A percentile compares a stretch with the other conserved stretches of the same genome.
These are phyloP conservation scores for Chaetomidium leptoderma DNA, from an alignment of 495 filamentous ascomycete genomes.

Conservation along the genomic window DNA sequence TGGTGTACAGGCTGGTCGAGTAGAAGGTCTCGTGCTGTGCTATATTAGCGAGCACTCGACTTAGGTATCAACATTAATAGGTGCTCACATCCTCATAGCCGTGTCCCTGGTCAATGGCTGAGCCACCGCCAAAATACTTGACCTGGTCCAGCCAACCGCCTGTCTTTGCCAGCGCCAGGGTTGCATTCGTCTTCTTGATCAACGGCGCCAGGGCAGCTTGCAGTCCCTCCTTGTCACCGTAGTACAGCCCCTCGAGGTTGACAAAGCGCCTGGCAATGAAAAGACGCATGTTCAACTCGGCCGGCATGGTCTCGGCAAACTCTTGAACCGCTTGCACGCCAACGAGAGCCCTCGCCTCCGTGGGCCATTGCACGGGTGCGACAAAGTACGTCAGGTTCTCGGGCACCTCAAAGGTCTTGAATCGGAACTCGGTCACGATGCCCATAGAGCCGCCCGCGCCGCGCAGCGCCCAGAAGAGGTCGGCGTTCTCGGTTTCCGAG, in stretches of 20 bases:
- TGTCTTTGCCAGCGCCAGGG: conserved; percentile 29
- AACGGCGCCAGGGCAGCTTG: conserved; percentile 35
- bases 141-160: conserved; percentile 41
- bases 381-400: conserved; percentile 42
- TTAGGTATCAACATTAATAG: not conserved
- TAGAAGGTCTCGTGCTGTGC: conserved; percentile 46
- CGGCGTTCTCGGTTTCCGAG: conserved; percentile 41
- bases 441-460: conserved; percentile 44
- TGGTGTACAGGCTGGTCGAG: conserved; percentile 38
- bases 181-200: conserved; percentile 34
- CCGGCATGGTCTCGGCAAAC: conserved; percentile 39
- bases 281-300: conserved; percentile 44
- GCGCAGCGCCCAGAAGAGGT: conserved; percentile 45
- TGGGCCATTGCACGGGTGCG: conserved; percentile 33
- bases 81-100: conserved; percentile 25
- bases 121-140: conserved; percentile 40
- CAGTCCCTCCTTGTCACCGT: conserved; percentile 38
- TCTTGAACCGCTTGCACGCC: conserved; percentile 40
- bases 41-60: not conserved
- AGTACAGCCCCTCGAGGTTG: conserved; percentile 43
- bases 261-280: conserved; percentile 38
- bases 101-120: conserved; percentile 37
- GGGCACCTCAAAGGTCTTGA: conserved; percentile 43
- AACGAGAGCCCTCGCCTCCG: conserved; percentile 20
- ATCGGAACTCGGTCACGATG: conserved; percentile 41